Conservation (phyloP, 805 yeast genomes). For the Scheffersomyces stipitis region DNA sequence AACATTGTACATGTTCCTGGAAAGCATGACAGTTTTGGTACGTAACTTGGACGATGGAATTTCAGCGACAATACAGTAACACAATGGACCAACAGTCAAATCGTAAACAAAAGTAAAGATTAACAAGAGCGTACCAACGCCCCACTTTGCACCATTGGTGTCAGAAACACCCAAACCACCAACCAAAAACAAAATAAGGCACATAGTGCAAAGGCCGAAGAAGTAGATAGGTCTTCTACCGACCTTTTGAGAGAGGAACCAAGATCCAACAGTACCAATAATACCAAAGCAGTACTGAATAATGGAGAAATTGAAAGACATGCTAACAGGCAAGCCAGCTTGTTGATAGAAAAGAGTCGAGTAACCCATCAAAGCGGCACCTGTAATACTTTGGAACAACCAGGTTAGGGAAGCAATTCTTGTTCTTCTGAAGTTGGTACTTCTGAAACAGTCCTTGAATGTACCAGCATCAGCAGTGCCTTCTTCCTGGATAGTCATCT, state of each 20-base stretch:
- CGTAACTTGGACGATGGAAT: too few species aligned
- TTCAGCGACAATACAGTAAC: slow-evolving; percentile 41
- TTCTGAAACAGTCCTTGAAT: slow-evolving; percentile 48
- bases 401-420: slow-evolving; percentile 46
- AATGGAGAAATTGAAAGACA: slow-evolving; percentile 48
- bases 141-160: slow-evolving; percentile 38
- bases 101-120: slow-evolving; percentile 48
- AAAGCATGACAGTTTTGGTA: slow-evolving; percentile 30
- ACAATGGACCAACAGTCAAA: slow-evolving; percentile 38
- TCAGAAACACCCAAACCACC: slow-evolving; percentile 40
- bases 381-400: slow-evolving; percentile 46
- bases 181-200: slow-evolving; percentile 37
- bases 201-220: slow-evolving; percentile 35
- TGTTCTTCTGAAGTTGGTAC: slow-evolving; percentile 49
- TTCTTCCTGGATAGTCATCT: slow-evolving; percentile 45
- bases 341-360: slow-evolving; percentile 52
- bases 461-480: slow-evolving; percentile 19
- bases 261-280: slow-evolving; percentile 43
- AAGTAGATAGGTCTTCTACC: slow-evolving; percentile 44
- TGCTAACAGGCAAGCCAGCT: slow-evolving; percentile 46
- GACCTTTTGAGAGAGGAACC: slow-evolving; percentile 40
- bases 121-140: slow-evolving; percentile 46
- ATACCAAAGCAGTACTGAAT: slow-evolving; percentile 47
- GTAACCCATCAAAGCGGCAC: slow-evolving; percentile 48
- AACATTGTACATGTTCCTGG: slow-evolving; percentile 34